Base-by-base conservation (phyloP, 768 basidiomycete species). In the Boletus reticulatus region DNA sequence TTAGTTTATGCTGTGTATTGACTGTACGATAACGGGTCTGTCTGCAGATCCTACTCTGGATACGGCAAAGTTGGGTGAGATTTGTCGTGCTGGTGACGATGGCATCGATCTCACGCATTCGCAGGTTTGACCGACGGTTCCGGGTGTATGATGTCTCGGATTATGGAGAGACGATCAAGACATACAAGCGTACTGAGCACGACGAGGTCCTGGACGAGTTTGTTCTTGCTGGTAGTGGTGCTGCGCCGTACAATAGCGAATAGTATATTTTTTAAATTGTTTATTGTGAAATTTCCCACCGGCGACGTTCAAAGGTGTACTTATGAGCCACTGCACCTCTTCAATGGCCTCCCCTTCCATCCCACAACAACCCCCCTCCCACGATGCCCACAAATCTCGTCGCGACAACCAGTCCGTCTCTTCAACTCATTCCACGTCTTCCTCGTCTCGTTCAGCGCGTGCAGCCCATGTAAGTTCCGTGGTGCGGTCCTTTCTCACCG, bases 151-250 rank as follows among this genome's bases (percentile, higher is more conserved):
- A 93, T 24, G 79, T 98, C 49, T 88, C 87, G 17, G 85, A 93
- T 58, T 98, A 81, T 63, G 96, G 96, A 43, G 96, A 98, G 78
- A 94, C 84, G 7, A 92, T 98, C 67, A 76, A 79, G 67, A 96
- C 96, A 37, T 84, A 90, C 71, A 97, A 97, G 72, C 83, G 85
- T 38, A 85, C 83, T 5, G 89, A 91, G 67, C 76, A 85, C 54
- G 85, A 85, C 51, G 82, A 81, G 52, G 74, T 90, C 14, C 48
- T 89, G 43, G 85, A 90, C 61, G 78, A 81, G 57, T 79, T 88
- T 74, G 67, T 83, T 12, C 75, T 92, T 7, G 77, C 79, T 4
- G 89, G 90, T 20, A 19, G 20, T 3, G 73, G 71, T 48, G 78
- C 76, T 36, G 75, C 83, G 22, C 67, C 71, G 48, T 70, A 70